Percentiles rank a stretch among this genome's conserved stretches.
Evolutionary conservation across 2,329 filamentous ascomycete genomes (phyloP).

Genomic region (Fusarium sp.): DNA sequence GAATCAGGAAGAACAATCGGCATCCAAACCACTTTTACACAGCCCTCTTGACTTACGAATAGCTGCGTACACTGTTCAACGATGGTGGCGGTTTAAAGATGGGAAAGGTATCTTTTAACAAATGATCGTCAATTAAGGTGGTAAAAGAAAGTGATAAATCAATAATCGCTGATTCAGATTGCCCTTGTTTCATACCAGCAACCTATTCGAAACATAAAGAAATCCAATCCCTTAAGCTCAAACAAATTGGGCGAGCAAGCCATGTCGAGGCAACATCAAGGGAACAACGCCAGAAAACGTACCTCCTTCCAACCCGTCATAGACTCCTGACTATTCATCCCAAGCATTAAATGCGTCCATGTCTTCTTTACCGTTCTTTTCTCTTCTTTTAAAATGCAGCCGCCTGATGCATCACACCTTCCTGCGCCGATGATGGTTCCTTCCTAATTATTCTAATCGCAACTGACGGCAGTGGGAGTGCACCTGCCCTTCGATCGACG

Average conservation of each 20-base stretch:
- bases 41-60: constrained; percentile 17
- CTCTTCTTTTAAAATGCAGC: constrained; percentile 8
- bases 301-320: not conserved
- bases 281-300: constrained; percentile 5
- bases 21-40: not conserved
- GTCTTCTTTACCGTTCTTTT: not conserved
- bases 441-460: not conserved
- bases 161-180: not conserved
- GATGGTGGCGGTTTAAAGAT: not conserved
- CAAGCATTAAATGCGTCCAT: not conserved
- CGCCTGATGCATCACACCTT: constrained; percentile 11
- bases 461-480: constrained; percentile 6
- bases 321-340: not conserved
- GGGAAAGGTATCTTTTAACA: not conserved
- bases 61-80: not conserved
- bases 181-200: constrained; percentile 17
- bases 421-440: not conserved
- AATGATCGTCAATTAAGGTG: not conserved
- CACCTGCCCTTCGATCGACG: constrained; percentile 14
- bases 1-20: not conserved
- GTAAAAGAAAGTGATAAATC: constrained; percentile 6
- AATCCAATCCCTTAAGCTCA: constrained; percentile 1
- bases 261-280: not conserved
- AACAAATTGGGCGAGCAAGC: constrained; percentile 13
- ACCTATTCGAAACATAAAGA: constrained; percentile 2